Evolutionary conservation across 805 yeast genomes (phyloP).

Genomic region (Saccharomycopsis babjevae): DNA sequence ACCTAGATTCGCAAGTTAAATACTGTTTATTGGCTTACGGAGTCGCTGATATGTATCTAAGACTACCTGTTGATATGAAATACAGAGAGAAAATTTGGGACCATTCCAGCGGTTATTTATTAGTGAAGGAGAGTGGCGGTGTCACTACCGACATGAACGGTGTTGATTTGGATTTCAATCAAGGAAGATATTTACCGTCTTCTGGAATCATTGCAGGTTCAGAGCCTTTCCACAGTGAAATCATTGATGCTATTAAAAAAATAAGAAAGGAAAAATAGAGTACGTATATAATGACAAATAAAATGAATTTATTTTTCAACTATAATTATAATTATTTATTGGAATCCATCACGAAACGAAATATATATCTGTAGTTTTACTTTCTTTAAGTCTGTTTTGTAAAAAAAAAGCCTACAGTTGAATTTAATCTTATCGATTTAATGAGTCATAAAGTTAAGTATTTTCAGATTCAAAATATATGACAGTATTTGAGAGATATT

Average conservation of each 20-base stretch:
- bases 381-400: no score
- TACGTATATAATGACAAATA: no score
- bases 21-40: conserved; percentile 89
- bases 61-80: conserved; percentile 66
- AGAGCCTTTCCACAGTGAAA: conserved; percentile 24
- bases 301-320: not conserved
- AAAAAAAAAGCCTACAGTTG: no score
- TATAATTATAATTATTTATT: not conserved
- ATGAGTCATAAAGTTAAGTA: no score
- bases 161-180: conserved; percentile 63
- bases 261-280: not conserved
- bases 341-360: no score
- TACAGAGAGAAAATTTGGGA: conserved; percentile 98
- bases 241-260: conserved; percentile 24
- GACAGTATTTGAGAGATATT: no score
- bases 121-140: conserved; percentile 88
- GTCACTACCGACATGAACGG: conserved; percentile 79
- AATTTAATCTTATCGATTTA: no score
- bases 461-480: no score
- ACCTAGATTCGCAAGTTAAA: conserved; percentile 93
- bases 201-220: conserved; percentile 89
- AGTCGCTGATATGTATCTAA: conserved; percentile 81
- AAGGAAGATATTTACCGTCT: conserved; percentile 68
- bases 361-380: no score
- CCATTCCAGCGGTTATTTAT: conserved; percentile 90